Conservation (phyloP, 2,329 filamentous ascomycete genomes). For the Sporothrix inflata region DNA sequence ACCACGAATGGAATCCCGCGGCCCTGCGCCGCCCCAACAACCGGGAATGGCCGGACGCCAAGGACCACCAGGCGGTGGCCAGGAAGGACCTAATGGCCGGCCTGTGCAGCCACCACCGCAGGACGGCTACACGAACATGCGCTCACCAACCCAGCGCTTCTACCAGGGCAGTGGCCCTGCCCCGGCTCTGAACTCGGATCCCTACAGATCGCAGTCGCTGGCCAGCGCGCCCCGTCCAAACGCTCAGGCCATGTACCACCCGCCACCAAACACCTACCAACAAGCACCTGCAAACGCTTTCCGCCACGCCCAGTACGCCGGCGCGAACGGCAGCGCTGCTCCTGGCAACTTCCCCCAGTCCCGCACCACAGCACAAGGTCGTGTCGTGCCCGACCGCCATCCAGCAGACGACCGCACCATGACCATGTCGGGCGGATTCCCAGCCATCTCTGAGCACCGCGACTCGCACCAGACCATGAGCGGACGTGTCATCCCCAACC, state of each 20-base stretch:
- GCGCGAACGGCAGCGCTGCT: constrained; percentile 42
- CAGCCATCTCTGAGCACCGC: constrained; percentile 69
- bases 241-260: constrained; percentile 68
- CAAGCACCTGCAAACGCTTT: constrained; percentile 73
- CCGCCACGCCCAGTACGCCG: constrained; percentile 74
- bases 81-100: constrained; percentile 35
- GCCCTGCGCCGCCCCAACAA: constrained; percentile 50
- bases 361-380: constrained; percentile 85
- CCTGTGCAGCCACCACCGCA: constrained; percentile 34
- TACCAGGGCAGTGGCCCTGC: constrained; percentile 64
- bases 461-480: constrained; percentile 91
- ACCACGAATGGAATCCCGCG: constrained; percentile 60
- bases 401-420: constrained; percentile 79
- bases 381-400: constrained; percentile 86
- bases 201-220: constrained; percentile 91
- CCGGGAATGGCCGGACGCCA: constrained; percentile 22
- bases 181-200: constrained; percentile 79
- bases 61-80: constrained; percentile 11
- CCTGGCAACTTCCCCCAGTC: constrained; percentile 50
- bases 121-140: constrained; percentile 47
- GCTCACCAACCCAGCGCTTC: constrained; percentile 59
- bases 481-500: constrained; percentile 84
- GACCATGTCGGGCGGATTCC: constrained; percentile 80
- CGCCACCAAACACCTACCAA: constrained; percentile 63
- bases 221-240: constrained; percentile 66